phyloP scores from a whole-genome alignment of 768 basidiomycete species.

The Naganishia onofrii region DNA sequence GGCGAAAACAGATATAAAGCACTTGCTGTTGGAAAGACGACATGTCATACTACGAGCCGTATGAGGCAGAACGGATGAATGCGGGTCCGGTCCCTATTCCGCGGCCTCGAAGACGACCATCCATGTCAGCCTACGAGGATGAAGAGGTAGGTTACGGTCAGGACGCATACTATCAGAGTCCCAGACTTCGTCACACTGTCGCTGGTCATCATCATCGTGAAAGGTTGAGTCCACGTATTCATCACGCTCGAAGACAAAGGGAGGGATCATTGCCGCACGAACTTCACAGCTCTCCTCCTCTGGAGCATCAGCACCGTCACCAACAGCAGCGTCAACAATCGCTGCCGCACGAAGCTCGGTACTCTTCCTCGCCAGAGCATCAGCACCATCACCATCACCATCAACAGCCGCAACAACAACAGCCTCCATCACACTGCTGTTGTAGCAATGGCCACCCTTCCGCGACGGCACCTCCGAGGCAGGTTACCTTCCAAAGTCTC shows the following conservation, averaged over 20 bases:
- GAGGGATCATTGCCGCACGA: constrained; percentile 5
- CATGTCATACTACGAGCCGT: background rate
- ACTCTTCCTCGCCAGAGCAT: background rate
- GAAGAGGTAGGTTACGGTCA: background rate
- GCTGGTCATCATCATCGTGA: background rate
- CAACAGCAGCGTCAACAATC: background rate
- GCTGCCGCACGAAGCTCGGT: background rate
- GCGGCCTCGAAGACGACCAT: background rate
- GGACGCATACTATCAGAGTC: background rate
- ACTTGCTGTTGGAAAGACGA: background rate
- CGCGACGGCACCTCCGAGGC: background rate
- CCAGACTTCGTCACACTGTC: background rate
- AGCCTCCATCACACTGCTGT: background rate
- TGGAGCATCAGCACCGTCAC: background rate
- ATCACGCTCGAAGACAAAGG: background rate
- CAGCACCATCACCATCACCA: background rate
- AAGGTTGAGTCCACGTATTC: background rate
- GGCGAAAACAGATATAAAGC: background rate
- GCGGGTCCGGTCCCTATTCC: constrained; percentile 1
- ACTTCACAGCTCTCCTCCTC: background rate
- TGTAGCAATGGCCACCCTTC: background rate
- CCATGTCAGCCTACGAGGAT: background rate
- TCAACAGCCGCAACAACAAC: background rate
- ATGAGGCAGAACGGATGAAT: background rate
- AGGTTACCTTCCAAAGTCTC: constrained; percentile 20